phyloP scores from a whole-genome alignment of 306 rosid genomes.

The Amphicarpaea edgeworthii region DNA sequence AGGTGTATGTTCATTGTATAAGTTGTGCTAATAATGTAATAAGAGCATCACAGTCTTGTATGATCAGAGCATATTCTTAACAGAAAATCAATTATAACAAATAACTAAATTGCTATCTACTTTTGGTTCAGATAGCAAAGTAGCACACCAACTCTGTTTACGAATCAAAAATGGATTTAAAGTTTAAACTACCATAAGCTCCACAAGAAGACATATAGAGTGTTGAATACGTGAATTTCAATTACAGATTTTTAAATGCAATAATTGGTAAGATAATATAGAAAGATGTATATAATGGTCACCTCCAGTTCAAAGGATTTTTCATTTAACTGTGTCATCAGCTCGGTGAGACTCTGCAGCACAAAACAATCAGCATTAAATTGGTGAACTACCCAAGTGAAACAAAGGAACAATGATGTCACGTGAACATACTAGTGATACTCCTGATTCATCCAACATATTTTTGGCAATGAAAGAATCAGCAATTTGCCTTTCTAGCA shows the following conservation, averaged over 20 bases:
- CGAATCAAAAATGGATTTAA: conserved; percentile 1
- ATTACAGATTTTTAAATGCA: conserved; percentile 22
- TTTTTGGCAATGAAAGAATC: conserved; percentile 61
- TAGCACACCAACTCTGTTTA: conserved; percentile 15
- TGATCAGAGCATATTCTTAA: conserved; percentile 16
- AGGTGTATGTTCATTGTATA: conserved; percentile 36
- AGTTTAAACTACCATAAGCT: conserved; percentile 29
- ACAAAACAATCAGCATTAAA: conserved; percentile 50
- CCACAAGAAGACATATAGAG: conserved; percentile 18
- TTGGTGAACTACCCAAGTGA: conserved; percentile 46
- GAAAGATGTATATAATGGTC: conserved; percentile 47
- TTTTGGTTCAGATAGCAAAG: conserved; percentile 32
- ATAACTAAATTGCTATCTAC: not conserved
- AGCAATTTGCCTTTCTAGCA: conserved; percentile 80
- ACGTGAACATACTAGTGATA: conserved; percentile 66
- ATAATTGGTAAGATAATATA: conserved; percentile 27
- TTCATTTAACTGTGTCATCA: conserved; percentile 83
- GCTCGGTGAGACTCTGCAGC: conserved; percentile 75
- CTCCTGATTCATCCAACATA: conserved; percentile 65
- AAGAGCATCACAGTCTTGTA: conserved; percentile 24
- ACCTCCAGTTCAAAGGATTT: conserved; percentile 99
- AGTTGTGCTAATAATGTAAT: conserved; percentile 14
- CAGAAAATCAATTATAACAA: conserved; percentile 27
- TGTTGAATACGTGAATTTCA: conserved; percentile 21
- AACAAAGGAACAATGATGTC: conserved; percentile 42